Evolutionary conservation across 768 basidiomycete species (phyloP), one percentile per base, ranked within the genome.

Genomic region (Tephrocybe sp.): DNA sequence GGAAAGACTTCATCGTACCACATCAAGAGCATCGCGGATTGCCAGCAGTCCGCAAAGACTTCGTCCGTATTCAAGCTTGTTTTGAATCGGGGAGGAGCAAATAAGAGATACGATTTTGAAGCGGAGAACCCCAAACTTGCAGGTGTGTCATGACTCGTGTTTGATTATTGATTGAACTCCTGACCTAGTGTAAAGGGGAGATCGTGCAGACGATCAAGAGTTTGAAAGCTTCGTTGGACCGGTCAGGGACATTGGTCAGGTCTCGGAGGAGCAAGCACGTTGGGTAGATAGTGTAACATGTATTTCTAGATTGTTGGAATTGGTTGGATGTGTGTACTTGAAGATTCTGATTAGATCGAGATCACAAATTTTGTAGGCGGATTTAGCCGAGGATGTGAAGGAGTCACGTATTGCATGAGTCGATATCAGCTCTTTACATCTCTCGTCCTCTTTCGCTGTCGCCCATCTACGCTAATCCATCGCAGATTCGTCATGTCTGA

Each of bases 101-200:
- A 86, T 57, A 99, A 98, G 75, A 77, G 93, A 31, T 98, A 98
- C 64, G 96, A 98, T 60, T 98, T 97, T 63, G 97, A 99, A 69
- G 96, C 94, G 0, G 95, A 96, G 67, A 92, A 72, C 56, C 77
- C 88, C 1, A 87, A 84, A 65, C 63, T 84, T 48, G 92, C 95
- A 39, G 79, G 90, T 89, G 61, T 59, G 88, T 68, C 8, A 27
- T 48, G 35, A 18, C 25, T 22, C 18, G 13, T 38, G 19, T 40
- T 12, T 48, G 30, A 37, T 32, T 15, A 13, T 16, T 40, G 13
- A 38, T 19, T 46, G 19, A 30, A 52, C 19, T 49, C 35, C 45
- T 47, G 40, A 21, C 4, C 22, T 56, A 40, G 5, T 18, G 34
- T 44, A 18, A 40, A 88, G 86, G 75, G 53, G 89, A 92, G 62